Conservation (phyloP, 805 yeast species). For the Myxozyma melibiosi region DNA sequence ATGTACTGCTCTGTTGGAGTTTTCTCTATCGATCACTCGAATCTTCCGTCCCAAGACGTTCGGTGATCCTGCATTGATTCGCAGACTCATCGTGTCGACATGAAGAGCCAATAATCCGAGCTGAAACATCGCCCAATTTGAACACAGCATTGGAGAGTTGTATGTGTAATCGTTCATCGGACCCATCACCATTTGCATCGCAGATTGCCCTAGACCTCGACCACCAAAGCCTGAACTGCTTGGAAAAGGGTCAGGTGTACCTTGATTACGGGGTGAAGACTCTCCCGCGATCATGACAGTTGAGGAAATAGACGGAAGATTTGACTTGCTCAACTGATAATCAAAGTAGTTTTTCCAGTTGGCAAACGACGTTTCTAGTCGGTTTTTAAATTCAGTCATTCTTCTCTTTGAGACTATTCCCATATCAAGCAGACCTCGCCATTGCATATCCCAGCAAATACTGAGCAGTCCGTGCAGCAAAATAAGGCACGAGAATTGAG, state of each 20-base stretch:
- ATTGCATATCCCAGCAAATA: constrained; percentile 43
- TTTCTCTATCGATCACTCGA: constrained; percentile 30
- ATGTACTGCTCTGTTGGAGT: constrained; percentile 32
- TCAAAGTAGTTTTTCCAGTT: constrained; percentile 47
- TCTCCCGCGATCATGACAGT: constrained; percentile 21
- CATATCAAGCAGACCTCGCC: constrained; percentile 43
- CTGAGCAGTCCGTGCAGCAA: constrained; percentile 46
- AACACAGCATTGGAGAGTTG: constrained; percentile 35
- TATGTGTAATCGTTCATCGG: constrained; percentile 34
- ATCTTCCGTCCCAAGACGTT: constrained; percentile 34
- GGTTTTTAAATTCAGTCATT: constrained; percentile 40
- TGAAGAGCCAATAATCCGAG: constrained; percentile 37
- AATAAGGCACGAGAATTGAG: constrained; percentile 46
- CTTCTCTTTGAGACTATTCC: constrained; percentile 44
- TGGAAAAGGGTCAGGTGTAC: not conserved
- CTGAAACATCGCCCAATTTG: constrained; percentile 39
- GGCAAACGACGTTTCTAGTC: constrained; percentile 42
- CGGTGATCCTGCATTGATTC: constrained; percentile 37
- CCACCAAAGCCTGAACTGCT: not conserved
- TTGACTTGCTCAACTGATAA: constrained; percentile 39
- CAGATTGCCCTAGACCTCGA: not conserved
- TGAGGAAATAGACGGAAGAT: constrained; percentile 29
- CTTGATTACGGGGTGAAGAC: not conserved
- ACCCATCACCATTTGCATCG: not conserved
- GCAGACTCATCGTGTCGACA: constrained; percentile 36